Conservation (phyloP, 345 rosid species). For the Brassica rapa region DNA sequence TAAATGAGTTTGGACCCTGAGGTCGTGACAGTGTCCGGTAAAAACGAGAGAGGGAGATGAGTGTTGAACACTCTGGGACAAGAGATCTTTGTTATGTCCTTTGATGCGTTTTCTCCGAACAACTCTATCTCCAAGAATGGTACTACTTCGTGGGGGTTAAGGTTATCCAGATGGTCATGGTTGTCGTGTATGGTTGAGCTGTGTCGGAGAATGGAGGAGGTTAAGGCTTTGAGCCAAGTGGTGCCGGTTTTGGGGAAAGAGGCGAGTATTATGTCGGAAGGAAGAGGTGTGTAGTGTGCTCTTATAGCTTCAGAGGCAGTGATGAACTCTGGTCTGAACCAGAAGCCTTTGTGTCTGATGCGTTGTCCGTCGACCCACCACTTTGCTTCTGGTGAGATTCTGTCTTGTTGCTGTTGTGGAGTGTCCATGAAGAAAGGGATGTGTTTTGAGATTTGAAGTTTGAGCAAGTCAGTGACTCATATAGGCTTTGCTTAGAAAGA, state of each 20-base stretch:
- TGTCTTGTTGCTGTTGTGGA: slow-evolving; percentile 21
- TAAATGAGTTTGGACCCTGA: slow-evolving; percentile 35
- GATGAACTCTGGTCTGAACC: slow-evolving; percentile 39
- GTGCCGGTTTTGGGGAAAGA: slow-evolving; percentile 43
- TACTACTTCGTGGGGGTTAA: slow-evolving; percentile 34
- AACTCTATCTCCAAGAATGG: slow-evolving; percentile 42
- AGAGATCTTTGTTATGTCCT: slow-evolving; percentile 24
- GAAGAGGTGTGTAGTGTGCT: slow-evolving; percentile 37
- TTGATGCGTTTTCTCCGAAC: slow-evolving; percentile 26
- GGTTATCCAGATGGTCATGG: background rate
- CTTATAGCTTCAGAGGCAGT: slow-evolving; percentile 33
- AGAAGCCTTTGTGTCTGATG: slow-evolving; percentile 26
- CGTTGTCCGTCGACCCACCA: slow-evolving; percentile 37
- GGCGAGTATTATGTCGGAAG: slow-evolving; percentile 38
- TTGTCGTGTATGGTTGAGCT: background rate
- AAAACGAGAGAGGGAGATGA: slow-evolving; percentile 35
- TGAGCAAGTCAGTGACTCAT: background rate
- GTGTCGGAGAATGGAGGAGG: slow-evolving; percentile 32
- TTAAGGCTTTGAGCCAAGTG: slow-evolving; percentile 42
- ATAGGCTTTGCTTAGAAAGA: background rate
- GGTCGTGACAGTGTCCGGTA: slow-evolving; percentile 29
- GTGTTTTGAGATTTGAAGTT: background rate
- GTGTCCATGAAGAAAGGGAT: slow-evolving; percentile 18
- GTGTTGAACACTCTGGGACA: slow-evolving; percentile 42
- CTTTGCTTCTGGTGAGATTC: slow-evolving; percentile 16